Conservation (phyloP, 2,329 filamentous ascomycete genomes). For the Fusarium sarcochroum region DNA sequence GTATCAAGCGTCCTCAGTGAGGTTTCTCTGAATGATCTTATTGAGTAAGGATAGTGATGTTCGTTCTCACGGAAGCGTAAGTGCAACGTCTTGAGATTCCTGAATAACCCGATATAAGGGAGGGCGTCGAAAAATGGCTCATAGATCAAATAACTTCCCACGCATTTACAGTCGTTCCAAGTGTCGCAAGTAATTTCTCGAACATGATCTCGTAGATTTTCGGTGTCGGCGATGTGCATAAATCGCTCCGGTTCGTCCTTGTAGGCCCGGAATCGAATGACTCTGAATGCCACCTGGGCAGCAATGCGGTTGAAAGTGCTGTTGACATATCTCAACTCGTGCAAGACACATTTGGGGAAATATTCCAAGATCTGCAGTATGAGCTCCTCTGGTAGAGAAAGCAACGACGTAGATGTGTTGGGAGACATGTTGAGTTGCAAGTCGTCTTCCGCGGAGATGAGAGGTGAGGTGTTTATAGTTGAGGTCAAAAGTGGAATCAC, state of each 20-base stretch:
- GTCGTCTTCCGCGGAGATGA: not conserved
- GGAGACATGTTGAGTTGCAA: not conserved
- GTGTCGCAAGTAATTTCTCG: constrained; percentile 26
- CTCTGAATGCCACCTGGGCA: constrained; percentile 5
- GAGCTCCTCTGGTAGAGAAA: not conserved
- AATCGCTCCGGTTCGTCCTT: constrained; percentile 4
- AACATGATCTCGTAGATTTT: not conserved
- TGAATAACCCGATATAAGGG: constrained; percentile 7
- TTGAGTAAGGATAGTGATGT: no score
- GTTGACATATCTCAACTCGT: constrained; percentile 2
- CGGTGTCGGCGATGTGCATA: not conserved
- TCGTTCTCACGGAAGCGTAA: constrained; percentile 2
- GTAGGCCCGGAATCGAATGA: constrained; percentile 12
- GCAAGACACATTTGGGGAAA: not conserved
- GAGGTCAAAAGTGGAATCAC: not conserved
- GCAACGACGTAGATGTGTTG: not conserved
- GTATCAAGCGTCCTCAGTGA: constrained; percentile 7
- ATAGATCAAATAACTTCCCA: not conserved
- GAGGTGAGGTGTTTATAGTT: not conserved
- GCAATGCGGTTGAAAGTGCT: not conserved
- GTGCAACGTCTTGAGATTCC: constrained; percentile 14
- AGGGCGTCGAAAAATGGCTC: constrained; percentile 13
- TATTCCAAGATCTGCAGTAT: not conserved
- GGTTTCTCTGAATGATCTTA: no score
- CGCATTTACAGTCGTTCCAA: not conserved